These are phyloP conservation scores for Nakazawaea wyomingensis DNA, from an alignment of 805 yeast genomes.

Conservation along the genomic window DNA sequence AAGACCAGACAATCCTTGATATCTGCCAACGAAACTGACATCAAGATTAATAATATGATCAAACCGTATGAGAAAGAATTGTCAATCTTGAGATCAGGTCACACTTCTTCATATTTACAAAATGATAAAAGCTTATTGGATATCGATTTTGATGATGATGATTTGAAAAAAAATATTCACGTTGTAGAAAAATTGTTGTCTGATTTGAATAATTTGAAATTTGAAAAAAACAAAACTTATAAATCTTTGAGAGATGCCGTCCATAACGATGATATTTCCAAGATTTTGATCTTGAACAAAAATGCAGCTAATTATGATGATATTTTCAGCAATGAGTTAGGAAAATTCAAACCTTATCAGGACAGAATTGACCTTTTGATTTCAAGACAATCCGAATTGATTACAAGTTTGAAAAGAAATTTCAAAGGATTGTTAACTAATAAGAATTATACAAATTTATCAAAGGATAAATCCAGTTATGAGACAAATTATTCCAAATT, in stretches of 20 bases:
- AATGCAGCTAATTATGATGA: conserved; percentile 33
- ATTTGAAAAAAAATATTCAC: conserved; percentile 31
- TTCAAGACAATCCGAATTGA: conserved; percentile 53
- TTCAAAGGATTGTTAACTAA: conserved; percentile 38
- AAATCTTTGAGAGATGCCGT: conserved; percentile 63
- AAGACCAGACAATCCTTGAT: conserved; percentile 53
- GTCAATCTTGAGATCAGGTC: conserved; percentile 39
- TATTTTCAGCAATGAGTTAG: conserved; percentile 66
- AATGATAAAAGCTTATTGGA: conserved; percentile 50
- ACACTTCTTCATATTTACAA: conserved; percentile 23
- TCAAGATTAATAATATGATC: conserved; percentile 43
- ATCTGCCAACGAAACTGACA: conserved; percentile 59
- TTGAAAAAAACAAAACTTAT: conserved; percentile 57
- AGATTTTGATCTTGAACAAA: conserved; percentile 61
- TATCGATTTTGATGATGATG: conserved; percentile 45
- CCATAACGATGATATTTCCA: conserved; percentile 81
- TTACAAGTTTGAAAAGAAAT: conserved; percentile 36
- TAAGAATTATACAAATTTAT: conserved; percentile 37
- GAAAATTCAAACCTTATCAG: conserved; percentile 67
- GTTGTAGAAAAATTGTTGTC: conserved; percentile 50
- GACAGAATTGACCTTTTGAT: conserved; percentile 63
- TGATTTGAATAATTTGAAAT: conserved; percentile 56
- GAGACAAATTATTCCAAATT: conserved; percentile 35
- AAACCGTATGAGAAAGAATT: conserved; percentile 38
- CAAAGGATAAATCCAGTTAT: conserved; percentile 33